These are phyloP conservation scores for Nepenthes mirabilis DNA, from an alignment of 148 eudicot species.

Conservation along the genomic window DNA sequence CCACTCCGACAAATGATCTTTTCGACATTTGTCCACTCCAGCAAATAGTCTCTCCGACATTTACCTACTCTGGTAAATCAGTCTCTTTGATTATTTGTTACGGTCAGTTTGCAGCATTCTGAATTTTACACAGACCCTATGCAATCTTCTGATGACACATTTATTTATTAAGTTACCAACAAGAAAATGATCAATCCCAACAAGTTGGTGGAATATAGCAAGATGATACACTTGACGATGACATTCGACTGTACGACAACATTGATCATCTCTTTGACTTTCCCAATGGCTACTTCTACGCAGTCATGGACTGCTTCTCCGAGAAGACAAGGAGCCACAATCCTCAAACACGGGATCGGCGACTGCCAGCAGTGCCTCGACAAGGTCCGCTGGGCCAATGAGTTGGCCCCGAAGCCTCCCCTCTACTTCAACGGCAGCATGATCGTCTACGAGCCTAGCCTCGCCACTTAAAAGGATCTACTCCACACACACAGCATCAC, in stretches of 20 bases:
- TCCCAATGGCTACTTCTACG: slow-evolving; percentile 55
- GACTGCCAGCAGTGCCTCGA: slow-evolving; percentile 64
- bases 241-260: slow-evolving; percentile 71
- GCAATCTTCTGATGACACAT: too few relatives aligned
- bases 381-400: slow-evolving; percentile 42
- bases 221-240: slow-evolving; percentile 83
- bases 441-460: slow-evolving; percentile 66
- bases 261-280: slow-evolving; percentile 73
- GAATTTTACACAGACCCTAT: too few relatives aligned
- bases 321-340: slow-evolving; percentile 68
- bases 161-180: neutral
- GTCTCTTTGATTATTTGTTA: neutral
- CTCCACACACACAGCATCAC: slow-evolving; percentile 26
- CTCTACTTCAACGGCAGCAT: slow-evolving; percentile 82
- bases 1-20: too few relatives aligned
- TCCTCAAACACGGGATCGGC: slow-evolving; percentile 43
- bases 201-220: slow-evolving; percentile 64
- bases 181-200: neutral
- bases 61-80: neutral
- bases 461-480: slow-evolving; percentile 50
- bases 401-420: slow-evolving; percentile 40
- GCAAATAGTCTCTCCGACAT: too few relatives aligned
- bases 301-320: slow-evolving; percentile 79
- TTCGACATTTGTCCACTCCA: too few relatives aligned
- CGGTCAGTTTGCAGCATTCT: too few relatives aligned